Evolutionary conservation across 371 early-diverging fungal genomes (phyloP).

Genomic region (Circinella umbellata): DNA sequence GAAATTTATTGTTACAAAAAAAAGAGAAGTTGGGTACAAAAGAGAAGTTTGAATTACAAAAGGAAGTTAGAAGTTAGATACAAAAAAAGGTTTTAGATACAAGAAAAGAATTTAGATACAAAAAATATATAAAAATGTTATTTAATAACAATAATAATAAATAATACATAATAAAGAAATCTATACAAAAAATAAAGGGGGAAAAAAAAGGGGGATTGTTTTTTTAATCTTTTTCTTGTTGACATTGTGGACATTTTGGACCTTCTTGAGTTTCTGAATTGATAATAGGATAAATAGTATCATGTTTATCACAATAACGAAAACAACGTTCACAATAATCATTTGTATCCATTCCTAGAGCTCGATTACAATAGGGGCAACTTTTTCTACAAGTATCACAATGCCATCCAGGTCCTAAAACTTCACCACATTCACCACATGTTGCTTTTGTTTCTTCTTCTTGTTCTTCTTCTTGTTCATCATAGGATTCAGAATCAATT

Average conservation of each 20-base stretch:
- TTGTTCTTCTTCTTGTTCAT: neutral
- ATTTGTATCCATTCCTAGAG: constrained; percentile 26
- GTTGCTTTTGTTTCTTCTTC: constrained; percentile 1
- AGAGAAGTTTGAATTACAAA: no score
- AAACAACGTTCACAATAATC: constrained; percentile 44
- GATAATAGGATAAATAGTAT: constrained; percentile 3
- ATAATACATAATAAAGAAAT: neutral
- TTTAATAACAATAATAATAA: neutral
- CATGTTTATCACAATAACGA: constrained; percentile 29
- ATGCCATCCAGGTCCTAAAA: constrained; percentile 36
- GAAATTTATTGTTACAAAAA: no score
- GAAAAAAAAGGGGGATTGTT: neutral
- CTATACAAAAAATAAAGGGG: neutral
- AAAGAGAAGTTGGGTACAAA: no score
- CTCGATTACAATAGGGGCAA: constrained; percentile 37
- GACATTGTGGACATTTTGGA: constrained; percentile 9
- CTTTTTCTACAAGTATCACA: constrained; percentile 36
- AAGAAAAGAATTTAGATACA: no score
- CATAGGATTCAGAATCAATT: no score
- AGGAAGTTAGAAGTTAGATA: no score
- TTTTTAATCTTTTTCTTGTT: neutral
- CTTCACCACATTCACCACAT: constrained; percentile 35
- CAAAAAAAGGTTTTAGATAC: no score
- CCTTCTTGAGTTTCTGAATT: neutral
- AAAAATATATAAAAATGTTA: no score